These are phyloP conservation scores for Wickerhamomyces bisporus DNA, from an alignment of 805 yeast genomes.

Conservation along the genomic window DNA sequence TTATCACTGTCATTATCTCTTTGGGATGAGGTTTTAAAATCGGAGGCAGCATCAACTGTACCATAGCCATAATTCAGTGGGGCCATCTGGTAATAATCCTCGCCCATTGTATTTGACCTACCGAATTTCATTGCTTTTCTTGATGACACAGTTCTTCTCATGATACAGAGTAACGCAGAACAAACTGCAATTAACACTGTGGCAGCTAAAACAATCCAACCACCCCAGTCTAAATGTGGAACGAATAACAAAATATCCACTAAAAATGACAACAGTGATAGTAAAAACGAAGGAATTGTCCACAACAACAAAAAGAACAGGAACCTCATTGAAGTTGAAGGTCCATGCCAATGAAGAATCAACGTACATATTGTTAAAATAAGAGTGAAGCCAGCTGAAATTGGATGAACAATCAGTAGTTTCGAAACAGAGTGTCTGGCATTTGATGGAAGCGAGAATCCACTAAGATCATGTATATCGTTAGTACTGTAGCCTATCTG, in stretches of 20 bases:
- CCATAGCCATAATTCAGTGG: constrained; percentile 24
- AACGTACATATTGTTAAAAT: constrained; percentile 38
- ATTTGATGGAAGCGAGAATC: constrained; percentile 50
- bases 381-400: constrained; percentile 52
- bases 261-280: constrained; percentile 67
- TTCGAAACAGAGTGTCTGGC: constrained; percentile 56
- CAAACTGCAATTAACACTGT: constrained; percentile 59
- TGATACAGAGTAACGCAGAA: constrained; percentile 63
- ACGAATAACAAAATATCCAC: constrained; percentile 78
- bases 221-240: constrained; percentile 72
- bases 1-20: constrained; percentile 10
- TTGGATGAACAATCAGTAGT: constrained; percentile 61
- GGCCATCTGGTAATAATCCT: constrained; percentile 21
- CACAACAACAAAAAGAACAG: constrained; percentile 50
- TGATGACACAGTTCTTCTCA: constrained; percentile 57
- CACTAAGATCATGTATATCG: constrained; percentile 29
- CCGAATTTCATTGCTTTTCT: constrained; percentile 17
- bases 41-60: constrained; percentile 22
- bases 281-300: constrained; percentile 63
- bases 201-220: constrained; percentile 77
- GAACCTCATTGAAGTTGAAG: constrained; percentile 33
- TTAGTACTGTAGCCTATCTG: constrained; percentile 39
- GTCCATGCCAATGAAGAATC: constrained; percentile 33
- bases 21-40: constrained; percentile 4
- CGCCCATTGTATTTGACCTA: constrained; percentile 8